Base-by-base conservation (phyloP, 2,329 filamentous ascomycete genomes). In the Chalara sp. region DNA sequence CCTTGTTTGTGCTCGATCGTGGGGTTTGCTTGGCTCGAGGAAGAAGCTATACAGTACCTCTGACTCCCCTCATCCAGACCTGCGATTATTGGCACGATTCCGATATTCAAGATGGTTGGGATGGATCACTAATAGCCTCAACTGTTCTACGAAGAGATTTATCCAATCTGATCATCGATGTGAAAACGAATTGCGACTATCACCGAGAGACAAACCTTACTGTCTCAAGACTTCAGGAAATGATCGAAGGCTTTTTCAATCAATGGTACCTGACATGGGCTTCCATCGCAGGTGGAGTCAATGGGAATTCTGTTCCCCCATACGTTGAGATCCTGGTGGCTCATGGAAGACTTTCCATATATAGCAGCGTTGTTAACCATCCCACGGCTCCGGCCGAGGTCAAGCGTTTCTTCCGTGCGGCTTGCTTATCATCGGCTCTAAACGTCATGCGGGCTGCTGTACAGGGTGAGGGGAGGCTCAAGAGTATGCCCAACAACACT, bases 401-500 rank as follows among this genome's bases (percentile, higher is more conserved):
- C 1, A 84, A 85, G 29, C 80, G 83, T 32, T 87, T 86, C 64
- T 89, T 89, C 66, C 80, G 84, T 40, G 81, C 83, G 1, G 85
- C 84, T 0, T 83, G 84, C 1, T 73, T 89, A 0, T 86, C 84
- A 0, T 85, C 84, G 0, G 83, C 86, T 0, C 67, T 89, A n/a
- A 87, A 87, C 52, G 86, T 89, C 5, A 79, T 89, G 73, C 79
- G 85, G 28, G 83, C 82, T 1, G 84, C 84, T 0, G 86, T 88
- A 5, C 84, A 87, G 64, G 84, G 84, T 33, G 85, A 89, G 61
- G 71, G 75, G 0, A 78, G 84, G 54, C 73, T 89, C 0, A 81
- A 81, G 50, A 87, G 84, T 0, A 89, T 89, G 84, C 85, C 85
- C 0, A 89, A 89, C 65, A 89, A 89, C 58, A 87, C 85, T 79